Percentiles rank a stretch among this genome's conserved stretches.
These are phyloP conservation scores for Yamadazyma kitorensis DNA, from an alignment of 805 yeast genomes.

Conservation along the genomic window DNA sequence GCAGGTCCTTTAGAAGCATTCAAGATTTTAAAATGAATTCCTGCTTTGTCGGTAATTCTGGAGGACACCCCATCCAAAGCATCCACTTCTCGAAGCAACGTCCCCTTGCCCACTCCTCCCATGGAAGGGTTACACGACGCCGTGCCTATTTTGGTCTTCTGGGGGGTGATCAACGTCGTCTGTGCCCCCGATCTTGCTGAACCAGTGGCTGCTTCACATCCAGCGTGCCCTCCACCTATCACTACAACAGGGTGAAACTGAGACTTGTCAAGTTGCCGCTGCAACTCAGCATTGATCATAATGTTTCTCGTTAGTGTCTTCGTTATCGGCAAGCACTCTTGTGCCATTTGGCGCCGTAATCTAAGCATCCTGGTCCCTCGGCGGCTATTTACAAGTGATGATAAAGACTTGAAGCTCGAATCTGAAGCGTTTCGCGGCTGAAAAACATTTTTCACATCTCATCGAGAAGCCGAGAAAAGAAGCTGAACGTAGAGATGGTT, in stretches of 20 bases:
- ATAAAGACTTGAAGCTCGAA: too few species aligned
- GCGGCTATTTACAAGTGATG: too few species aligned
- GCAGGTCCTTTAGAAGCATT: slow-evolving; percentile 92
- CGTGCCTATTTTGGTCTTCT: slow-evolving; percentile 73
- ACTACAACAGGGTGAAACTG: slow-evolving; percentile 67
- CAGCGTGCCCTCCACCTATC: slow-evolving; percentile 98
- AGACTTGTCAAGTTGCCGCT: slow-evolving; percentile 23
- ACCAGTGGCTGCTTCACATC: slow-evolving; percentile 95
- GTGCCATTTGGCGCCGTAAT: too few species aligned
- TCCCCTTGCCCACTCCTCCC: slow-evolving; percentile 99
- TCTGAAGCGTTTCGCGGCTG: too few species aligned
- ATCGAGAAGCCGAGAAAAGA: too few species aligned
- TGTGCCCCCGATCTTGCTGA: slow-evolving; percentile 78
- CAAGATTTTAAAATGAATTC: slow-evolving; percentile 84
- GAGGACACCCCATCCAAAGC: slow-evolving; percentile 94
- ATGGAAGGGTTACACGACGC: slow-evolving; percentile 97
- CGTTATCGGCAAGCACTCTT: too few species aligned
- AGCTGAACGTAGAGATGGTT: slow-evolving; percentile 5
- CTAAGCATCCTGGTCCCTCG: too few species aligned
- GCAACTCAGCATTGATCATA: slow-evolving; percentile 35
- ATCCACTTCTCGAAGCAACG: slow-evolving; percentile 86
- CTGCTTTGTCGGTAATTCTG: slow-evolving; percentile 85
- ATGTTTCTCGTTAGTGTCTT: slow-evolving; percentile 17
- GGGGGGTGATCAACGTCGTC: slow-evolving; percentile 78
- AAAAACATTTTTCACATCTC: slow-evolving; percentile 7